Percentiles rank a stretch among this genome's conserved stretches.
phyloP scores from a whole-genome alignment of 805 yeast genomes.

The Kuraishia hungarica region DNA sequence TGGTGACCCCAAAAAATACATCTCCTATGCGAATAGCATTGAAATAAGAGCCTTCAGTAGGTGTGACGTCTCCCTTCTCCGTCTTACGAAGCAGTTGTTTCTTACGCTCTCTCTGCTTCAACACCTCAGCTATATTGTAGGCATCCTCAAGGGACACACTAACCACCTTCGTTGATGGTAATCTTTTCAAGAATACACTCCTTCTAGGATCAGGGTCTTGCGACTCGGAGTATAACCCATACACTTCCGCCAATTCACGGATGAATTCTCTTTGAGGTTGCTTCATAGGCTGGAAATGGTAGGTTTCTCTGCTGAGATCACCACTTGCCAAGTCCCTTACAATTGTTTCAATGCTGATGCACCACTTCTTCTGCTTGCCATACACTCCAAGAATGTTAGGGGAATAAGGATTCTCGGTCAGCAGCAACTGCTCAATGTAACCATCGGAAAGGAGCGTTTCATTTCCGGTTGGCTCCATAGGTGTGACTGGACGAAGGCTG shows the following conservation, averaged over 20 bases:
- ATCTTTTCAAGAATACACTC: slow-evolving; percentile 51
- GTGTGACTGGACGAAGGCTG: slow-evolving; percentile 20
- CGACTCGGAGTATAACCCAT: slow-evolving; percentile 54
- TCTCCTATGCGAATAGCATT: slow-evolving; percentile 51
- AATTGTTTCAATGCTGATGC: slow-evolving; percentile 49
- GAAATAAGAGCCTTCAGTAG: slow-evolving; percentile 20
- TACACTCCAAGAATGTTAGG: slow-evolving; percentile 39
- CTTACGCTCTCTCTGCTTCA: slow-evolving; percentile 15
- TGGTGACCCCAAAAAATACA: slow-evolving; percentile 43
- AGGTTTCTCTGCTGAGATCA: slow-evolving; percentile 25
- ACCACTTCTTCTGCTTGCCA: slow-evolving; percentile 57
- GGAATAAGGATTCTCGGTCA: slow-evolving; percentile 29
- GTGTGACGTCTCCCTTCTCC: slow-evolving; percentile 12
- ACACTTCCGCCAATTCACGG: slow-evolving; percentile 57
- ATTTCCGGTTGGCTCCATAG: slow-evolving; percentile 3
- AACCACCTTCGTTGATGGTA: slow-evolving; percentile 28
- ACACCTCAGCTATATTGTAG: slow-evolving; percentile 22
- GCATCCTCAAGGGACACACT: slow-evolving; percentile 37
- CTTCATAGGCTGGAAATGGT: slow-evolving; percentile 70
- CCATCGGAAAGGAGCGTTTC: slow-evolving; percentile 9
- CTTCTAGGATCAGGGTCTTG: slow-evolving; percentile 80
- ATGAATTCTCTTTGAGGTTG: slow-evolving; percentile 61
- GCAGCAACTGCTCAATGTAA: slow-evolving; percentile 13
- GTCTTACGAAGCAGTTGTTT: slow-evolving; percentile 16
- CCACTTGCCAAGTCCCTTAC: slow-evolving; percentile 40